Percentiles rank a stretch among this genome's conserved stretches.
These are phyloP conservation scores for Craterostigma plantagineum DNA, from an alignment of 257 asterid genomes.

Conservation along the genomic window DNA sequence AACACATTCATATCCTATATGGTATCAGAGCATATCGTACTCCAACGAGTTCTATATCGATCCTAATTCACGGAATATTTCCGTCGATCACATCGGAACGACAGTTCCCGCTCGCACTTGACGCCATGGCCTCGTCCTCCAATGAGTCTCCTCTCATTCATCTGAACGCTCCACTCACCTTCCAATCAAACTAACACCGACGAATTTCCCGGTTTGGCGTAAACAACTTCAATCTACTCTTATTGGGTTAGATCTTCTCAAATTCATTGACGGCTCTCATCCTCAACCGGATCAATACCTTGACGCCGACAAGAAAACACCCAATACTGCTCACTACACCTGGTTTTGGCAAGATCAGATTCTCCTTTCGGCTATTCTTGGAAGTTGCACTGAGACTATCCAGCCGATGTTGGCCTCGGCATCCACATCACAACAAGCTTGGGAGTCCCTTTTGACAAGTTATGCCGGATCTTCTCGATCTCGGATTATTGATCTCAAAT, in stretches of 20 bases:
- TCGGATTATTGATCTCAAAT: not conserved
- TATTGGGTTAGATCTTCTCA: not conserved
- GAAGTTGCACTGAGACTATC: not conserved
- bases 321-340: not conserved
- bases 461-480: not conserved
- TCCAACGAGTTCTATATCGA: no score
- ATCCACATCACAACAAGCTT: not conserved
- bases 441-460: not conserved
- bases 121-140: no score
- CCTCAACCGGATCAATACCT: not conserved
- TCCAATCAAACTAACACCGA: not conserved
- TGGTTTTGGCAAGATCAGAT: slow-evolving; percentile 1
- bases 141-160: not conserved
- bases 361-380: not conserved
- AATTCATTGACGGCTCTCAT: not conserved
- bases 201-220: not conserved
- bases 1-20: no score
- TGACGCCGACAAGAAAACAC: not conserved
- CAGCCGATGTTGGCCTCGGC: not conserved
- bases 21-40: no score
- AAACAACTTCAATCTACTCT: not conserved
- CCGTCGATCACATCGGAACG: no score
- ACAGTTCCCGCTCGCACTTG: no score
- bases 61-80: no score
- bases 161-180: not conserved